These are phyloP conservation scores for Syncephalis plumigaleata DNA, from an alignment of 371 early-diverging fungal species.

Conservation along the genomic window DNA sequence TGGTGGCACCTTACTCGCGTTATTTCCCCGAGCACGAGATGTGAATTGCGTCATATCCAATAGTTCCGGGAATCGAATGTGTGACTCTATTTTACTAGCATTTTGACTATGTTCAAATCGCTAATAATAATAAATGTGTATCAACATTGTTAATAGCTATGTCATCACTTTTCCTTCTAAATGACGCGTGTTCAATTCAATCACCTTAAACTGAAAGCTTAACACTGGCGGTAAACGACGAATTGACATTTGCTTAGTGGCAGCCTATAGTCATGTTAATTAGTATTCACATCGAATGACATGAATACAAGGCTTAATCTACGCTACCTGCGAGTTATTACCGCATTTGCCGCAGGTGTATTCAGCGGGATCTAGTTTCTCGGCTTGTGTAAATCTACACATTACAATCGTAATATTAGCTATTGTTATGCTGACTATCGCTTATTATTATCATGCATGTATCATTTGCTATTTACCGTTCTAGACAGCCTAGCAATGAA, in stretches of 20 bases:
- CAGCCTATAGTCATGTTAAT: conserved; percentile 19
- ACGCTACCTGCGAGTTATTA: conserved; percentile 23
- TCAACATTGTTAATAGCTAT: background rate
- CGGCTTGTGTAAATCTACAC: conserved; percentile 59
- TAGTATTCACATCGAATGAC: too few species aligned
- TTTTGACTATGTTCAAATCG: conserved; percentile 69
- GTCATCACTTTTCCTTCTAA: background rate
- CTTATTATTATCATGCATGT: too few species aligned
- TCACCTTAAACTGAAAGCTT: conserved; percentile 76
- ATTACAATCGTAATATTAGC: too few species aligned
- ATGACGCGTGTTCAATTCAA: background rate
- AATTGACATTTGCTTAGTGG: conserved; percentile 74
- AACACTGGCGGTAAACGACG: conserved; percentile 75
- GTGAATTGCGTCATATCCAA: conserved; percentile 90
- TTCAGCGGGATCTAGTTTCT: conserved; percentile 42
- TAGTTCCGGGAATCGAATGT: conserved; percentile 66
- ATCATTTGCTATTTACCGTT: background rate
- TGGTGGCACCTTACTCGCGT: too few species aligned
- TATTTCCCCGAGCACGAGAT: conserved; percentile 14
- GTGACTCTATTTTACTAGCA: conserved; percentile 70
- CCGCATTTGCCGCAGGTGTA: conserved; percentile 63
- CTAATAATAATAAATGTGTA: conserved; percentile 12
- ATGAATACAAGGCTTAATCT: too few species aligned
- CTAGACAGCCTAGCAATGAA: conserved; percentile 24
- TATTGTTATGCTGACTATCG: too few species aligned